Percentiles rank a stretch among this genome's conserved stretches.
phyloP scores from a whole-genome alignment of 2,329 filamentous ascomycete genomes.

The Pseudopyricularia javanii region DNA sequence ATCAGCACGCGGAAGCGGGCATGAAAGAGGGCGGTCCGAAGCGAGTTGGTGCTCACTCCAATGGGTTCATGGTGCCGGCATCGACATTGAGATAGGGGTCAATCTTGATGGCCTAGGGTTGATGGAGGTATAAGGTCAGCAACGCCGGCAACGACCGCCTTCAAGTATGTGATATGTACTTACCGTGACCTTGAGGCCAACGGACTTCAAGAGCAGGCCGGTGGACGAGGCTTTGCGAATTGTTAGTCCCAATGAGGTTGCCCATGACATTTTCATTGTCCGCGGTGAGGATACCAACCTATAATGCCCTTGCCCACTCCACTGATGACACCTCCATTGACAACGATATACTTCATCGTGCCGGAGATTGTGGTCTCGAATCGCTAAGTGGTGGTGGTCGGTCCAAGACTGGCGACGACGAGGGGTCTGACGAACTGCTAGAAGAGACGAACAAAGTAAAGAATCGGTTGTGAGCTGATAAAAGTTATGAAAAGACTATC shows the following conservation, averaged over 20 bases:
- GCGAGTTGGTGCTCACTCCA: conserved; percentile 14
- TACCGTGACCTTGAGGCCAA: conserved; percentile 61
- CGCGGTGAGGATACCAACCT: background rate
- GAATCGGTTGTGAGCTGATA: background rate
- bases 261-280: background rate
- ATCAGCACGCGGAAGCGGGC: background rate
- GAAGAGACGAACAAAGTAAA: background rate
- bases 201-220: conserved; percentile 66
- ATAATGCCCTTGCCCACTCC: conserved; percentile 14
- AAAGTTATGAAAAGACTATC: background rate
- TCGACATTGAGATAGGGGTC: conserved; percentile 35
- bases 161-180: conserved; percentile 44
- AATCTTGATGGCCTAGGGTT: conserved; percentile 27
- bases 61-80: conserved; percentile 21
- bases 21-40: background rate
- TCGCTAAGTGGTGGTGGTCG: background rate
- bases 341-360: conserved; percentile 13
- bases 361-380: background rate
- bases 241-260: background rate
- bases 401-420: background rate
- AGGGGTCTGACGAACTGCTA: background rate
- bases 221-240: conserved; percentile 6
- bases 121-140: background rate
- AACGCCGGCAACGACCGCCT: background rate
- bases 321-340: conserved; percentile 12